Conservation (phyloP, 163 green algal species). For the Chlorella variabilis region DNA sequence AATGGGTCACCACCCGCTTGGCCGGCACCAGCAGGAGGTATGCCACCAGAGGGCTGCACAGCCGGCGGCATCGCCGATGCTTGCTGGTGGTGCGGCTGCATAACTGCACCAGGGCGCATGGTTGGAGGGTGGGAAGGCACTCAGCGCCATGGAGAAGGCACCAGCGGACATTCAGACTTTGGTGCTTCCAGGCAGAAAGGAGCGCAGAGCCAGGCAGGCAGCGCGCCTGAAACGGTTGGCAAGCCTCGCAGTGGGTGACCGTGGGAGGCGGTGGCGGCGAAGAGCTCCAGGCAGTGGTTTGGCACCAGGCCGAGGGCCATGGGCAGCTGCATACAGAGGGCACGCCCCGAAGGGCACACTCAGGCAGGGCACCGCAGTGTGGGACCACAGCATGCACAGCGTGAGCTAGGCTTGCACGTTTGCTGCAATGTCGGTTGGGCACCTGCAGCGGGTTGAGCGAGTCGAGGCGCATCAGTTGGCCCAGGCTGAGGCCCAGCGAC, state of each 20-base stretch:
- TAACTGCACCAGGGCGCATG: too few relatives aligned
- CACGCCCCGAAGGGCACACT: not conserved
- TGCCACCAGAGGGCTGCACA: not conserved
- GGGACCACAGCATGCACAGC: not conserved
- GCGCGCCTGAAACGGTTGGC: slow-evolving; percentile 9
- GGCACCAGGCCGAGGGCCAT: slow-evolving; percentile 29
- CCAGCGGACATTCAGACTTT: too few relatives aligned
- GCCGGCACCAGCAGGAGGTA: not conserved
- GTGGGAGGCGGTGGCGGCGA: slow-evolving; percentile 11
- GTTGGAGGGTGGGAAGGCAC: not conserved
- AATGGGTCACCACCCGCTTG: too few relatives aligned
- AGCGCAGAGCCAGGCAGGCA: not conserved
- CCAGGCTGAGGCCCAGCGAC: slow-evolving; percentile 31
- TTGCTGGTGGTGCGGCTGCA: slow-evolving; percentile 5
- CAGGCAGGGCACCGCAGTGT: too few relatives aligned
- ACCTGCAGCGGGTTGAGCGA: slow-evolving; percentile 2
- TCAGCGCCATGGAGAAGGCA: not conserved
- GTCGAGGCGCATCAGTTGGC: slow-evolving; percentile 42
- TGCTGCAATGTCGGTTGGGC: not conserved
- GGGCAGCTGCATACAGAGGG: slow-evolving; percentile 22
- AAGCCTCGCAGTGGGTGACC: slow-evolving; percentile 14
- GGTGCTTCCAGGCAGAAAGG: too few relatives aligned
- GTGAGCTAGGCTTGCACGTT: not conserved
- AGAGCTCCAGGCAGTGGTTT: slow-evolving; percentile 43
- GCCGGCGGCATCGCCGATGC: not conserved